Evolutionary conservation across 225 moss, liverwort and hornwort species (phyloP).

Genomic region (Marchantia polymorpha): DNA sequence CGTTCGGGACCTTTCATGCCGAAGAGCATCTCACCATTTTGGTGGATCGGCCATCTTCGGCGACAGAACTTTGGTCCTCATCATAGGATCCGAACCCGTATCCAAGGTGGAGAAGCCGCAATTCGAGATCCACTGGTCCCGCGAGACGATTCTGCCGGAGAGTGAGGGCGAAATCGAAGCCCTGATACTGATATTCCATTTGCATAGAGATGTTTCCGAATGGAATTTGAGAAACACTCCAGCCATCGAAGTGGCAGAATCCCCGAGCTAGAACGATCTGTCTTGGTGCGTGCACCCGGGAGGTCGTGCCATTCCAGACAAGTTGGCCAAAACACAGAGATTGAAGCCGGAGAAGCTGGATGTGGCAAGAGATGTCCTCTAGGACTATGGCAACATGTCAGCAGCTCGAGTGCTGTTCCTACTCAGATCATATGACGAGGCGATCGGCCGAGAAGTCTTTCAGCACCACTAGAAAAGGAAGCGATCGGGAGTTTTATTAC

Average conservation of each 20-base stretch:
- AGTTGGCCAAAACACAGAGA: neutral
- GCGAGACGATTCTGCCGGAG: slow-evolving; percentile 38
- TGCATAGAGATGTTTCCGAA: slow-evolving; percentile 57
- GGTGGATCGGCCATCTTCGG: slow-evolving; percentile 43
- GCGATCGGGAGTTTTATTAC: neutral
- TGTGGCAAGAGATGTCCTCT: neutral
- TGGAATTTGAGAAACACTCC: slow-evolving; percentile 32
- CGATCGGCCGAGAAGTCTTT: neutral
- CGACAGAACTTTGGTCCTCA: too few species aligned
- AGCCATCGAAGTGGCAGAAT: too few species aligned
- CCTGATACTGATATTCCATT: slow-evolving; percentile 50
- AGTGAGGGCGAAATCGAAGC: slow-evolving; percentile 38
- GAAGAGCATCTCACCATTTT: slow-evolving; percentile 41
- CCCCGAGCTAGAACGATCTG: too few species aligned
- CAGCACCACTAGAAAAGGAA: slow-evolving; percentile 1
- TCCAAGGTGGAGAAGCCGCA: slow-evolving; percentile 31
- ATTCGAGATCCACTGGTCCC: slow-evolving; percentile 36
- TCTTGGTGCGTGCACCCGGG: slow-evolving; percentile 14
- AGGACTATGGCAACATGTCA: slow-evolving; percentile 43
- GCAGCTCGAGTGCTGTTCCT: slow-evolving; percentile 41
- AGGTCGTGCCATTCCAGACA: slow-evolving; percentile 46
- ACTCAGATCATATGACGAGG: neutral
- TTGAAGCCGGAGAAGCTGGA: slow-evolving; percentile 40
- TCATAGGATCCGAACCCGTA: slow-evolving; percentile 33
- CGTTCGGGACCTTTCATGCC: too few species aligned